Evolutionary conservation across 371 early-diverging fungal genomes (phyloP).

Genomic region (Mucor circinelloides): DNA sequence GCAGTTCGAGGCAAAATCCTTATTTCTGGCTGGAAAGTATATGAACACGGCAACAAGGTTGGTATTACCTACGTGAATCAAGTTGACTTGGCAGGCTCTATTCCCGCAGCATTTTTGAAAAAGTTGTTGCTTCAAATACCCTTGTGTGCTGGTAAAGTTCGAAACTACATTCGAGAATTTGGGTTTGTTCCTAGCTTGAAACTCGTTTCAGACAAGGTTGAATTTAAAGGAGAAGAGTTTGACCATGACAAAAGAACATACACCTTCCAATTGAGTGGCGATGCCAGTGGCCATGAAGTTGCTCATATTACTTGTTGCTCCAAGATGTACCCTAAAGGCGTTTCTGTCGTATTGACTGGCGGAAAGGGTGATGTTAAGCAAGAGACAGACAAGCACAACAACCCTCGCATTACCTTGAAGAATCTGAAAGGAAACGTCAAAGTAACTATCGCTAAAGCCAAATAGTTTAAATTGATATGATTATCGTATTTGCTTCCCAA

Average conservation of each 20-base stretch:
- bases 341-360: constrained; percentile 28
- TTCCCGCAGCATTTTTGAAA: constrained; percentile 39
- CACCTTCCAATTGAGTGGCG: constrained; percentile 14
- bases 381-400: neutral
- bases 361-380: constrained; percentile 8
- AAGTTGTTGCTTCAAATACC: constrained; percentile 37
- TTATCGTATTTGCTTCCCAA: too few species aligned
- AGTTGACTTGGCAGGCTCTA: constrained; percentile 40
- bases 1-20: constrained; percentile 40
- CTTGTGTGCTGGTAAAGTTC: constrained; percentile 45
- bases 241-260: constrained; percentile 33
- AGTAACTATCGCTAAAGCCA: neutral
- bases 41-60: constrained; percentile 25
- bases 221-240: constrained; percentile 30
- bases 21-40: constrained; percentile 46
- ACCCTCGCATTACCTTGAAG: neutral
- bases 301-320: constrained; percentile 9
- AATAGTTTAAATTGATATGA: neutral
- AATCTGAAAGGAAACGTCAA: constrained; percentile 6
- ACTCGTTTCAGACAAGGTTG: constrained; percentile 1
- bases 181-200: constrained; percentile 36
- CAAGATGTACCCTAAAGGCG: constrained; percentile 42
- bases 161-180: constrained; percentile 29
- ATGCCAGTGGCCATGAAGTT: constrained; percentile 12
- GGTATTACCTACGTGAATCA: constrained; percentile 42